Evolutionary conservation across 805 yeast species (phyloP), one percentile per base, ranked within the genome.

Genomic region (Spathaspora gorwiae): DNA sequence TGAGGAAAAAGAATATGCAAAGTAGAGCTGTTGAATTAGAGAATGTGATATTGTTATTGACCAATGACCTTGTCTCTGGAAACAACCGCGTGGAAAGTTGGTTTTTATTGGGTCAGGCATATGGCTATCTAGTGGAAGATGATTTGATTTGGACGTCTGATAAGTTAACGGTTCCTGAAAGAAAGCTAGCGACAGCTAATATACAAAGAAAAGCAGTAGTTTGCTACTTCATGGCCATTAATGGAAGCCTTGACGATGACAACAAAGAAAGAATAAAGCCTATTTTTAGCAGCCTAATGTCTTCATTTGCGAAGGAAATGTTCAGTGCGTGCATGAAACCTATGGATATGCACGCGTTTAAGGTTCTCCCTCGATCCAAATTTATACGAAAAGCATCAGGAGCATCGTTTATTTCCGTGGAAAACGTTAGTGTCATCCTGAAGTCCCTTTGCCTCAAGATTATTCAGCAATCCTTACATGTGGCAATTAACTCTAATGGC

Each of bases 61-160:
- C 73, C 41, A 68, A 72, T 44, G 98, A 94, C 59, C 62, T 94
- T 13, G 55, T 81, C 1, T 82, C 82, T 54, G 81, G 85, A 4
- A 75, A 85, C 1, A 66, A 76, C 35, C 68, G 97, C 29, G 73
- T 84, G 39, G 99, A 94, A 62, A 80, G 87, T 7, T 94, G 99
- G 99, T 69, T 81, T 35, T 72, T 88, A 1, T 60, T 94, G 11
- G 96, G 95, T 0, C 89, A 84, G 56, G 82, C 92, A 0, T 90
- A 76, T 53, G 83, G 90, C 0, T 81, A 72, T 46, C 66, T 87
- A 35, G 95, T 85, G 0, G 97, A 92, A 52, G 96, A 90, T 60
- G 96, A 88, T 51, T 64, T 94, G 45, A 80, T 87, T n/a, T 89
- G 96, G 95, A 86, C 92, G 1, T 82, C 96, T 0, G 97, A 90